Base-by-base conservation (phyloP, 805 yeast genomes). In the Priceomyces castillae region DNA sequence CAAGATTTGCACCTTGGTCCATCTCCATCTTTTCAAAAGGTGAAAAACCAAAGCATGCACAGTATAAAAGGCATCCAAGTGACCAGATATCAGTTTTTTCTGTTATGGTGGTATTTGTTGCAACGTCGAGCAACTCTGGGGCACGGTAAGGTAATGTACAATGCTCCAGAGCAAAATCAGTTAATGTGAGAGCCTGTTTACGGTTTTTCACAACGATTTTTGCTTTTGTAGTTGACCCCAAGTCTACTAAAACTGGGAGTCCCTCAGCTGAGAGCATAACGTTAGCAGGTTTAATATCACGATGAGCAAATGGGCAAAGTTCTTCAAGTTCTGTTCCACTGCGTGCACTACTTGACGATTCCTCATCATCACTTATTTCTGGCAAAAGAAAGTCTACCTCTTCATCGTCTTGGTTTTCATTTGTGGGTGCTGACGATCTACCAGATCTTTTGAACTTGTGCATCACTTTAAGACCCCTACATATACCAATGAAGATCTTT, bases 1-100 rank as follows among this genome's bases (percentile, higher is more conserved):
- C 80, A 51, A 90, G 70, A 50, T 84, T 86, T 4, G 95, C 96
- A 12, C 97, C 97, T 46, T 81, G 79, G 33, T 84, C 82, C 36
- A 78, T 74, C 55, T 88, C 94, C 59, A 86, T 82, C 57, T 87
- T 74, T 58, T 90, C 96, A 61, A 90, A 90, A 1, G 98, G 98
- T 3, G 96, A 86, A 23, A 74, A 73, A 0, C 85, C 84, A 65
- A 86, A 90, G 61, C 92, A 73, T 50, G 87, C 65, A 1, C 90
- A 80, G 61, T 86, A 90, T 14, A 89, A 59, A 1, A 89, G 71
- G 57, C 97, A 89, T 0, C 98, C 98, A 22, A 90, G 62, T 2
- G 95, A 84, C 98, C 98, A 90, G 19, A 92, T 79, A 61, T 90
- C 98, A 3, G 86, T 82, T 46, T 78, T 77, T 54, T 87, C 95